phyloP scores from a whole-genome alignment of 352 stramenopile genomes.

The Pythium oligandrum region DNA sequence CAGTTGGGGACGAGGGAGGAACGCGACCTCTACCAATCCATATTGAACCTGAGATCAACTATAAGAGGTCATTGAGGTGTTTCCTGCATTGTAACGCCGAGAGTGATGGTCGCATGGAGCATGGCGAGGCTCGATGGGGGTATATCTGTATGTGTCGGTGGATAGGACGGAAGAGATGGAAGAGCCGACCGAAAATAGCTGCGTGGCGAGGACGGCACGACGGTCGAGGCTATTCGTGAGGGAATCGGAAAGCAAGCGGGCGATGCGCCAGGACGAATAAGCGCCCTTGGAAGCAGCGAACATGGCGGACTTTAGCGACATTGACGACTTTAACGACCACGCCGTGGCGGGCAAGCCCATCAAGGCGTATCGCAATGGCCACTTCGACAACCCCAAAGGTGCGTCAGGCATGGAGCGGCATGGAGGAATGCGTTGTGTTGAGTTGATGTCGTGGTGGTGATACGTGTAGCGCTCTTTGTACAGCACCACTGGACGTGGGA shows the following conservation, averaged over 20 bases:
- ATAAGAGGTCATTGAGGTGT: neutral
- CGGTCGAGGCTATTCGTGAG: too few species aligned
- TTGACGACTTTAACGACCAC: conserved; percentile 79
- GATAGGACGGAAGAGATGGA: too few species aligned
- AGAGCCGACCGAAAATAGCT: too few species aligned
- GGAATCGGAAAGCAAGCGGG: too few species aligned
- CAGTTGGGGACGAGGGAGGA: too few species aligned
- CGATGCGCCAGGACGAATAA: neutral
- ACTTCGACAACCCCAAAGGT: conserved; percentile 78
- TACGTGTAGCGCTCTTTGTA: conserved; percentile 55
- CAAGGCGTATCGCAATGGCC: conserved; percentile 73
- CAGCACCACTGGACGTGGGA: conserved; percentile 84
- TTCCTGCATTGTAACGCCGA: too few species aligned
- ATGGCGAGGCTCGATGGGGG: too few species aligned
- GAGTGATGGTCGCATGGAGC: too few species aligned
- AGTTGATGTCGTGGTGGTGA: neutral
- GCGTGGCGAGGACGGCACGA: too few species aligned
- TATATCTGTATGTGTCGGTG: too few species aligned
- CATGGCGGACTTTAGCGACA: conserved; percentile 74
- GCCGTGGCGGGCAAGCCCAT: conserved; percentile 73
- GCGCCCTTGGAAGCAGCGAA: neutral
- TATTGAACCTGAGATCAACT: conserved; percentile 10
- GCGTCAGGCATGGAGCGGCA: neutral
- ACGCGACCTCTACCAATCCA: conserved; percentile 2
- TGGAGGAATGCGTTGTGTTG: too few species aligned